Evolutionary conservation across 306 rosid genomes (phyloP).

Genomic region (Rosa persica): DNA sequence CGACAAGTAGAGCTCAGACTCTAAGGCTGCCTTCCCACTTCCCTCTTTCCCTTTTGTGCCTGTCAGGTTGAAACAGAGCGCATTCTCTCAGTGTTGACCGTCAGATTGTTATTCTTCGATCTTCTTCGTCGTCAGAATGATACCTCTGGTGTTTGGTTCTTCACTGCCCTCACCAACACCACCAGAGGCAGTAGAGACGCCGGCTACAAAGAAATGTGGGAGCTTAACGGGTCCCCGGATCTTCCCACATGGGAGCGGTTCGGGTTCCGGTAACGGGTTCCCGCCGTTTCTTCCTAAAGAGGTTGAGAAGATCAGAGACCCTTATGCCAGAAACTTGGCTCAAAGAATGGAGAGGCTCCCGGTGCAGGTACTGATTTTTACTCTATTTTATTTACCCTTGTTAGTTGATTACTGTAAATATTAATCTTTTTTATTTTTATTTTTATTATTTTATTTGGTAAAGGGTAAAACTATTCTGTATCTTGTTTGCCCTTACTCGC

Average conservation of each 20-base stretch:
- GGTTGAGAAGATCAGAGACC: constrained; percentile 60
- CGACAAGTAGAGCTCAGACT: too few species aligned
- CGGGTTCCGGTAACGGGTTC: constrained; percentile 22
- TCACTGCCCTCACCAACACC: constrained; percentile 4
- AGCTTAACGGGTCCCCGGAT: constrained; percentile 7
- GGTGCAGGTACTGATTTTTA: constrained; percentile 40
- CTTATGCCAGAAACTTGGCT: constrained; percentile 68
- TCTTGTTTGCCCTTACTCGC: neutral
- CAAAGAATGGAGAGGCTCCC: constrained; percentile 74
- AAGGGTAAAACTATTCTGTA: too few species aligned
- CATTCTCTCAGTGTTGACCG: neutral
- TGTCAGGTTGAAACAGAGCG: neutral
- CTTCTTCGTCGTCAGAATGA: neutral
- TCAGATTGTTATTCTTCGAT: neutral
- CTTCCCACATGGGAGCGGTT: neutral
- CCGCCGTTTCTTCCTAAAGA: constrained; percentile 82
- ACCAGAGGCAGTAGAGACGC: neutral
- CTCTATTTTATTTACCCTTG: neutral
- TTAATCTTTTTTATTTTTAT: neutral
- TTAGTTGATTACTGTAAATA: neutral
- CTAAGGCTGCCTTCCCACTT: neutral
- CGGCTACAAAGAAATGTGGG: constrained; percentile 24
- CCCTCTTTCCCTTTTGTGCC: neutral
- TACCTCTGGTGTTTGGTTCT: constrained; percentile 12
- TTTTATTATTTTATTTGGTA: neutral